Conservation (phyloP, 805 yeast genomes). For the Priceomyces medius region DNA sequence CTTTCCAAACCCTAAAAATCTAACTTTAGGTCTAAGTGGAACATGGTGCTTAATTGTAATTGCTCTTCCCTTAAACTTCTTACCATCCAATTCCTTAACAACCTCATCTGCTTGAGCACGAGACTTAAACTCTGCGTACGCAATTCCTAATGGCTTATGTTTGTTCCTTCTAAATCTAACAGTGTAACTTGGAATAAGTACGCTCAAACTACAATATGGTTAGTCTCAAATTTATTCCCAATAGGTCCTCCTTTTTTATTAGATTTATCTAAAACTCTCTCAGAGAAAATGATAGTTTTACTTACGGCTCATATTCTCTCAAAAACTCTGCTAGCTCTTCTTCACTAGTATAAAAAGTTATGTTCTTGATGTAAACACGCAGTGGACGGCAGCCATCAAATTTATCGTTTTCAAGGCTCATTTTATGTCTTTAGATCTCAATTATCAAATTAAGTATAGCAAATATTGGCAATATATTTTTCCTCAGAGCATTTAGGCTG, state of each 20-base stretch:
- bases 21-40: slow-evolving; percentile 36
- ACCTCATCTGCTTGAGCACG: slow-evolving; percentile 28
- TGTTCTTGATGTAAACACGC: slow-evolving; percentile 55
- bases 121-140: slow-evolving; percentile 36
- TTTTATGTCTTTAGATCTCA: no score
- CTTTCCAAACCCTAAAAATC: slow-evolving; percentile 4
- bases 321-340: slow-evolving; percentile 48
- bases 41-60: slow-evolving; percentile 41
- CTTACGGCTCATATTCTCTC: slow-evolving; percentile 47
- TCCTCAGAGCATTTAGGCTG: no score
- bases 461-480: no score
- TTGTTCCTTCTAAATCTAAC: slow-evolving; percentile 44
- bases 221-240: no score
- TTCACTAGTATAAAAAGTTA: slow-evolving; percentile 53
- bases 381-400: slow-evolving; percentile 6
- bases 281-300: no score
- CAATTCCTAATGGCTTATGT: slow-evolving; percentile 56
- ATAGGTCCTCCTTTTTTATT: no score
- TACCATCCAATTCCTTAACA: slow-evolving; percentile 24
- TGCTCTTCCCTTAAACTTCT: slow-evolving; percentile 33
- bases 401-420: background rate
- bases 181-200: slow-evolving; percentile 56
- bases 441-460: no score
- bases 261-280: no score
- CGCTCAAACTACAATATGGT: slow-evolving; percentile 31